Percentiles rank a stretch among this genome's conserved stretches.
These are phyloP conservation scores for Tylopilus sp. DNA, from an alignment of 768 basidiomycete genomes.

Conservation along the genomic window DNA sequence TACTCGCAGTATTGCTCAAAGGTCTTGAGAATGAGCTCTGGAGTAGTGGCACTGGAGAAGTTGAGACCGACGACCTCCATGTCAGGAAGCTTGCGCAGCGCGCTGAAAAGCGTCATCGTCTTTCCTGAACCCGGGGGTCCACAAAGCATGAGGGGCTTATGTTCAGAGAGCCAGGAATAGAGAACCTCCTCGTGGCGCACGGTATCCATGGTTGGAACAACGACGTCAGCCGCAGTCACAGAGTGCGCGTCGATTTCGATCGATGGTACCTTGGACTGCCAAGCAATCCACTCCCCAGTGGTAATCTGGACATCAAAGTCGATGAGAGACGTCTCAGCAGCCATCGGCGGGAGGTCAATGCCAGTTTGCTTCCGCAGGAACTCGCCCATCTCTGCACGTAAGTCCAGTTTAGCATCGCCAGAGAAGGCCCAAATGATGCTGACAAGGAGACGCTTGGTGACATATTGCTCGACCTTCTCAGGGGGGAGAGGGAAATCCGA, in stretches of 20 bases:
- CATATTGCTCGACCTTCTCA: constrained; percentile 88
- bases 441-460: constrained; percentile 84
- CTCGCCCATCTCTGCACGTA: constrained; percentile 86
- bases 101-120: constrained; percentile 99
- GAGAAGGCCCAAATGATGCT: constrained; percentile 98
- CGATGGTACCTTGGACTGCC: constrained; percentile 89
- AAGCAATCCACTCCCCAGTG: constrained; percentile 84
- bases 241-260: constrained; percentile 97
- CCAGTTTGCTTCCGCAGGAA: constrained; percentile 82
- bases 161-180: constrained; percentile 98
- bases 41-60: constrained; percentile 98
- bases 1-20: constrained; percentile 99
- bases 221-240: constrained; percentile 93
- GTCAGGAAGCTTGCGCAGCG: constrained; percentile 93
- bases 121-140: constrained; percentile 99
- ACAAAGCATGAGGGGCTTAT: constrained; percentile 96
- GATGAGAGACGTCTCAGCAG: constrained; percentile 78
- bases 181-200: constrained; percentile 98
- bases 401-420: constrained; percentile 90
- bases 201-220: constrained; percentile 98
- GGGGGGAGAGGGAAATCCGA: constrained; percentile 86
- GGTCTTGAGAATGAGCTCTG: constrained; percentile 96
- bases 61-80: constrained; percentile 99
- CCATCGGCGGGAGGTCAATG: constrained; percentile 81
- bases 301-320: constrained; percentile 92